A percentile compares a stretch with the other conserved stretches of the same genome.
Conservation (phyloP, 2,329 filamentous ascomycete genomes). For the Colletotrichum gloeosporioides region DNA sequence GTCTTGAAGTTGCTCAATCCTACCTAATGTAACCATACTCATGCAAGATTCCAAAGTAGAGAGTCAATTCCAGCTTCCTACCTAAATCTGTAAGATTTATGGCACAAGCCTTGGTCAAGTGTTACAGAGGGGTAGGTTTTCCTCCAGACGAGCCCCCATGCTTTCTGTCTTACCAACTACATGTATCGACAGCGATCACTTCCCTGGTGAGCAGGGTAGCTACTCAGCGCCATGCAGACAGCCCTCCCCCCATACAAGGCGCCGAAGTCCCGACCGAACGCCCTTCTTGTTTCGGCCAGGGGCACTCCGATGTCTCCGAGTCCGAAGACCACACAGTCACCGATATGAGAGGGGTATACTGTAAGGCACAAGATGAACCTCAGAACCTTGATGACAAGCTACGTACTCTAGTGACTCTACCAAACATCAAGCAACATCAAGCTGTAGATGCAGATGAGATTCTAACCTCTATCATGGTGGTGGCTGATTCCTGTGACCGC, state of each 20-base stretch:
- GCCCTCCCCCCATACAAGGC: background rate
- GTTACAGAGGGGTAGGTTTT: background rate
- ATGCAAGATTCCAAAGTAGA: background rate
- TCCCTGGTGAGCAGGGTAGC: background rate
- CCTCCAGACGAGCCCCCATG: accelerated
- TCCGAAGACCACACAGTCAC: background rate
- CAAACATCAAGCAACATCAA: background rate
- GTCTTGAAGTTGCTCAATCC: background rate
- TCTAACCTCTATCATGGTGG: background rate
- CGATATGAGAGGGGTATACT: background rate
- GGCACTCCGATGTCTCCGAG: background rate
- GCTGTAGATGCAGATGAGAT: background rate
- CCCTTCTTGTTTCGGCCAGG: background rate
- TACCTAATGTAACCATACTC: accelerated
- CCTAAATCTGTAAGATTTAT: accelerated
- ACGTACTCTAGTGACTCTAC: background rate
- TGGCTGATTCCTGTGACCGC: background rate
- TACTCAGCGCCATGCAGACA: background rate
- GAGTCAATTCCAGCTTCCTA: background rate
- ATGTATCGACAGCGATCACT: background rate
- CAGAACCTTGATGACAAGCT: background rate
- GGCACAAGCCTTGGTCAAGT: background rate
- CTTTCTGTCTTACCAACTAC: background rate
- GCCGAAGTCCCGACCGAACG: background rate
- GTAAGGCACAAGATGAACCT: background rate